These are phyloP conservation scores for Fusarium drepaniforme DNA, from an alignment of 2,329 filamentous ascomycete genomes.

Conservation along the genomic window DNA sequence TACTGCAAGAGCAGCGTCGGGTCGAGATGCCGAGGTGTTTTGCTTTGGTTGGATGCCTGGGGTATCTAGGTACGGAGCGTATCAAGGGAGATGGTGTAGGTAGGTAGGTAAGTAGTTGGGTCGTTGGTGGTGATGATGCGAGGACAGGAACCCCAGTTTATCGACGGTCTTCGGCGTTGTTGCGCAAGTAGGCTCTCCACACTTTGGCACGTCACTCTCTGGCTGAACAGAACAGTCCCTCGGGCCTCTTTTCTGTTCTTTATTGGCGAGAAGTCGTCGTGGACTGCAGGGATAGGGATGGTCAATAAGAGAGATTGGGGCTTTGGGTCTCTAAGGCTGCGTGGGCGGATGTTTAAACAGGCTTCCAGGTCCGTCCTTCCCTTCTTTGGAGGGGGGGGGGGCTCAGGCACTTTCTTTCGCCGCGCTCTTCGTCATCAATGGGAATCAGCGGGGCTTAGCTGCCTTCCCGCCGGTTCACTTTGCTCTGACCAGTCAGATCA, in stretches of 20 bases:
- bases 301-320: background rate
- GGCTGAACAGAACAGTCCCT: background rate
- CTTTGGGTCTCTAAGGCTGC: background rate
- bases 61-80: slow-evolving; percentile 22
- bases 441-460: slow-evolving; percentile 36
- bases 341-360: slow-evolving; percentile 18
- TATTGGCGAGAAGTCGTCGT: slow-evolving; percentile 13
- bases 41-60: slow-evolving; percentile 20
- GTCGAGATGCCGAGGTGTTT: background rate
- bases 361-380: slow-evolving; percentile 15
- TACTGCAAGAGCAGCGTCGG: background rate
- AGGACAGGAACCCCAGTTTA: slow-evolving; percentile 36
- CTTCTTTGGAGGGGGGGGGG: background rate
- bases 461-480: slow-evolving; percentile 12
- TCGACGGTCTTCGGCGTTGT: slow-evolving; percentile 18
- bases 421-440: slow-evolving; percentile 38
- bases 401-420: slow-evolving; percentile 12
- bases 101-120: slow-evolving; percentile 1
- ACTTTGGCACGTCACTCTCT: slow-evolving; percentile 34
- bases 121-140: slow-evolving; percentile 7
- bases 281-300: background rate
- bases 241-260: background rate
- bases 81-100: background rate
- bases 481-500: background rate
- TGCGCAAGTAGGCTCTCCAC: slow-evolving; percentile 27